Conservation (phyloP, 345 rosid genomes). For the Sonneratia caseolaris region DNA sequence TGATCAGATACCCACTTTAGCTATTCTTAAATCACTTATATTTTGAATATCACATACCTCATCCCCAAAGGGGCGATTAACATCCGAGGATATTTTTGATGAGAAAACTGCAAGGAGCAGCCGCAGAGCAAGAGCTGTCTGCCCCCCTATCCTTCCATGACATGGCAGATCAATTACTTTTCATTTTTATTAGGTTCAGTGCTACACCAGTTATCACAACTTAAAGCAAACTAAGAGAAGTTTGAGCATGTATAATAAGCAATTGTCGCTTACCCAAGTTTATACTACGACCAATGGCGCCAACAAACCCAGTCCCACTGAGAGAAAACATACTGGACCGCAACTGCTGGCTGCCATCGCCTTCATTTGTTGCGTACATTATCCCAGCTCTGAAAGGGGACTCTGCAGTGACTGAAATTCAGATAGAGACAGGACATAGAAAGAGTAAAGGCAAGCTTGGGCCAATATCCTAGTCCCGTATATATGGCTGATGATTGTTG, state of each 20-base stretch:
- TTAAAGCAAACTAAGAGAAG: background rate
- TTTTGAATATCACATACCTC: conserved; percentile 36
- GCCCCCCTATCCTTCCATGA: conserved; percentile 47
- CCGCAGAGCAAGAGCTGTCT: conserved; percentile 76
- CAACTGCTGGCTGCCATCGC: conserved; percentile 29
- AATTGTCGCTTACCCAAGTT: conserved; percentile 46
- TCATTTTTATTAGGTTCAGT: conserved; percentile 2
- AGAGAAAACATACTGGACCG: conserved; percentile 54
- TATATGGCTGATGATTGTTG: background rate
- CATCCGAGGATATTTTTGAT: conserved; percentile 63
- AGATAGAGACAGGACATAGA: conserved; percentile 14
- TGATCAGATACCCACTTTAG: background rate
- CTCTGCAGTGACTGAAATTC: conserved; percentile 50
- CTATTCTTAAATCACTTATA: background rate
- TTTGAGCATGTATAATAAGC: background rate
- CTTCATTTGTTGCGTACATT: conserved; percentile 50
- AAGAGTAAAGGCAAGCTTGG: background rate
- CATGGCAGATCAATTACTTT: conserved; percentile 6
- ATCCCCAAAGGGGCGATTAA: conserved; percentile 69
- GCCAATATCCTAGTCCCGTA: background rate
- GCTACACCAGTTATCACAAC: background rate
- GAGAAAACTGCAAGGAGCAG: conserved; percentile 78
- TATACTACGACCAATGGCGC: conserved; percentile 75
- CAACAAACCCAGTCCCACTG: conserved; percentile 72
- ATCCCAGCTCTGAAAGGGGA: conserved; percentile 85